Base-by-base conservation (phyloP, 257 asterid species). In the Solanum dulcamara region DNA sequence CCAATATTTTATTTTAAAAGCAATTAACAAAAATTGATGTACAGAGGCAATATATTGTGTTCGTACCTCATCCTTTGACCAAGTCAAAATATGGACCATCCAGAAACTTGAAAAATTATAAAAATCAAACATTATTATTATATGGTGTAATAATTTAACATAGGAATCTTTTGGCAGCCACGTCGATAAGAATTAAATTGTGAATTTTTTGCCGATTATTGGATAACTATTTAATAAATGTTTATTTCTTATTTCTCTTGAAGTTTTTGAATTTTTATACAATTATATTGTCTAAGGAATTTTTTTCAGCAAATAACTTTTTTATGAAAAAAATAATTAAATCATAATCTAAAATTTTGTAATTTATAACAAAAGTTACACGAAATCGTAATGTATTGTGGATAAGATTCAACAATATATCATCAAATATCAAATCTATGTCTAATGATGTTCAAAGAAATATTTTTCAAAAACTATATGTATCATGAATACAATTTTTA, bases 81-180 rank as follows among this genome's bases (percentile, higher is more conserved):
- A 72, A 55, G 83, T 84, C 83, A 74, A 33, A 72, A 11, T 22
- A 37, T 10, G 18, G 42, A 74, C 80, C 28, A 37, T 84, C 66
- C 10, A 37, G 83, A 48, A 77, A 77, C 42, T 77, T 77, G 17
- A 77, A 26, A 77, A 15, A 46, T 44, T 44, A 42, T 9, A 30
- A 6, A 51, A 46, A 8, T 28, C 13, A 46, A n/a, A 2, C 2
- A 33, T 30, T 9, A 17, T 30, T 3, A 68, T 67, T 35, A 33
- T 18, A 70, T 38, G n/a, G 6, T 37, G 24, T 37, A 70, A 70
- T 44, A 24, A 77, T 46, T 77, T 77, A 17, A 44, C 9, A 30
- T 17, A 62, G 3, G 88, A 87, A 87, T 87, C 88, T 81, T 85
- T 82, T 85, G 68, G 85, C 32, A 51, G 33, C 86, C 71, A 70